Base-by-base conservation (phyloP, 352 stramenopile genomes). In the Pythium scleroteichum region DNA sequence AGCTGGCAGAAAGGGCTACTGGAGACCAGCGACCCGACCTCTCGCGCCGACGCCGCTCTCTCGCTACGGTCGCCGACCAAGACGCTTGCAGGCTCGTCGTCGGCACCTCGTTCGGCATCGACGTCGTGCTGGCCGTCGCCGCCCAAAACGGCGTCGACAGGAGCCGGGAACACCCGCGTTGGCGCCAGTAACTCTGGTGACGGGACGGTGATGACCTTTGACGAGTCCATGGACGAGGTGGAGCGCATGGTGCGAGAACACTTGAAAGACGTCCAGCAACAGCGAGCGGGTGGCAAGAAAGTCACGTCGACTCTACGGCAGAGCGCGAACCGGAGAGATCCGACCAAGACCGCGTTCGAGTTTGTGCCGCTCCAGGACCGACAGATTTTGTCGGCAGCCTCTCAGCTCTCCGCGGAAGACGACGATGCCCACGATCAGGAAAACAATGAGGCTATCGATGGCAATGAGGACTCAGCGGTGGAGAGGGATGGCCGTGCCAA, bases 1-100 rank as follows among this genome's bases (percentile, higher is more conserved):
- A 86, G 78, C 58, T 88, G 78, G 78, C 70, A 88, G 19, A 73
- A 63, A 44, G 62, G 58, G n/a, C 47, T 88, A 32, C 45, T 88
- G n/a, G 74, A 88, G 33, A 53, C 26, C 26, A 65, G 3, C 19
- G 20, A 8, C 16, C 32, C n/a, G 51, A 46, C 10, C 4, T 32
- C 5, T 40, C 42, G n/a, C 20, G 26, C 24, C 32, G 27, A 56
- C 35, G 26, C 45, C 7, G 20, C 17, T 53, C 59, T 20, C 16
- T 46, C 38, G 27, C 55, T 48, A 24, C 49, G 6, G 9, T 55
- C 17, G 32, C 55, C 55, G 2, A 16, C 13, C 3, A 57, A 42
- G 19, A 23, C 39, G 5, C 35, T 63, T 4, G 26, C 47, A 2
- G 26, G 23, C 19, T 68, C 61, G 5, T 13, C n/a, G 4, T 69